Base-by-base conservation (phyloP, 768 basidiomycete species). In the Gautieria morchelliformis region DNA sequence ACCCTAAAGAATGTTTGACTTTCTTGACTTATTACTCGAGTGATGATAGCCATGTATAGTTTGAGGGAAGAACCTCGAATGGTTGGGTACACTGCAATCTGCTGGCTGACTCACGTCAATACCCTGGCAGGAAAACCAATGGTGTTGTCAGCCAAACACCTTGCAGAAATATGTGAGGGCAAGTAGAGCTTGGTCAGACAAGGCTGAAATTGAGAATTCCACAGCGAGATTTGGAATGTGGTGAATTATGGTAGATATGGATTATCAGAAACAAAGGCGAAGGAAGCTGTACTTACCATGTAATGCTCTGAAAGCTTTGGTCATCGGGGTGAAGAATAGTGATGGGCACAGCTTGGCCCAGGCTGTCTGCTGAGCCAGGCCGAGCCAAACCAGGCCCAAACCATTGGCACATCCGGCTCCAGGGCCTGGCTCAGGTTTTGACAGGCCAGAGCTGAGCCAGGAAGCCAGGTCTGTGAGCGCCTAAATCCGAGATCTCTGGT, bases 161-260 rank as follows among this genome's bases (percentile, higher is more conserved):
- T 44, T 20, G 5, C 6, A 20, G 6, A 20, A 44, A 6, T 7
- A 20, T 20, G 19, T 17, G 41, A 17, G 17, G 19, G 17, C 11
- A 35, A 35, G 33, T 35, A 11, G 33, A 35, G 33, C 5, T 5
- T 58, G 56, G 62, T 90, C 89, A 90, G 89, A 87, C 88, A 91
- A 91, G 89, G 89, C 89, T 91, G 87, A 91, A 89, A 90, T 83
- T 75, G 68, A 82, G 74, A n/a, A n/a, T 74, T 89, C 87, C 82
- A 83, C 87, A 89, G 24, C 59, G 62, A 61, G 65, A 64, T 82
- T 89, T 79, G 75, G 87, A 87, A 87, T 87, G 85, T 88, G 84
- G 85, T 88, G 87, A 87, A 87, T 83, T 85, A 85, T 87, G 85
- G 86, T 86, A 74, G 67, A 68, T 61, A 15, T 56, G 67, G 75